A percentile compares a stretch with the other conserved stretches of the same genome.
Conservation (phyloP, 768 basidiomycete genomes). For the Podaxis sp. region DNA sequence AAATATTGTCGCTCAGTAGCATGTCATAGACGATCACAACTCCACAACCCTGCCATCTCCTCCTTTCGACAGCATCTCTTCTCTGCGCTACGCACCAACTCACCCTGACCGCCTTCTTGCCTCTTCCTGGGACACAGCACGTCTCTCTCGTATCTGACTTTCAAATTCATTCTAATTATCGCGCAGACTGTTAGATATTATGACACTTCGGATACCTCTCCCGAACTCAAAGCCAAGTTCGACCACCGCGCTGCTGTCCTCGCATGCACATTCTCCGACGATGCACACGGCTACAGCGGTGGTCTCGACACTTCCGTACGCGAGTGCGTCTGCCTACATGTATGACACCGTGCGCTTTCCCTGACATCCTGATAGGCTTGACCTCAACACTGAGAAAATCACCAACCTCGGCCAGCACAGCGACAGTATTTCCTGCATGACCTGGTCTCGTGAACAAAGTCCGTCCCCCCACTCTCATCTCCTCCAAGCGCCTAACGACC, state of each 20-base stretch:
- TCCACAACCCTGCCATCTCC: constrained; percentile 20
- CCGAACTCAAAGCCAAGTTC: constrained; percentile 75
- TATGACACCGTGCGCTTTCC: neutral
- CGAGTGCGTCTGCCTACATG: constrained; percentile 51
- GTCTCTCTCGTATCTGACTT: constrained; percentile 17
- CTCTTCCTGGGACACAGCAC: constrained; percentile 85
- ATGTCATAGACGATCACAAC: constrained; percentile 5
- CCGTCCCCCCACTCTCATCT: constrained; percentile 23
- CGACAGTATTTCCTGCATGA: constrained; percentile 77
- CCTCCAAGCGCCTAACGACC: neutral
- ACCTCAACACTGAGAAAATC: constrained; percentile 72
- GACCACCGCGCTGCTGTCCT: constrained; percentile 89
- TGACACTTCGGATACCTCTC: constrained; percentile 59
- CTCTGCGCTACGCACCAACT: constrained; percentile 77
- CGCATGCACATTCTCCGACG: constrained; percentile 71
- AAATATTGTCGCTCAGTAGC: neutral
- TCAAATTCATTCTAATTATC: constrained; percentile 4
- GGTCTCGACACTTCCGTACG: constrained; percentile 83
- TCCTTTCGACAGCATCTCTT: constrained; percentile 74
- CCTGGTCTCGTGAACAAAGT: constrained; percentile 68
- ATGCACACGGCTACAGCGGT: constrained; percentile 77
- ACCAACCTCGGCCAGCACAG: constrained; percentile 78
- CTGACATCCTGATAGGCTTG: constrained; percentile 52
- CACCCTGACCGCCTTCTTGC: constrained; percentile 80
- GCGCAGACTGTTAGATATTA: constrained; percentile 39